Conservation (phyloP, 306 rosid genomes). For the Lablab purpureus region DNA sequence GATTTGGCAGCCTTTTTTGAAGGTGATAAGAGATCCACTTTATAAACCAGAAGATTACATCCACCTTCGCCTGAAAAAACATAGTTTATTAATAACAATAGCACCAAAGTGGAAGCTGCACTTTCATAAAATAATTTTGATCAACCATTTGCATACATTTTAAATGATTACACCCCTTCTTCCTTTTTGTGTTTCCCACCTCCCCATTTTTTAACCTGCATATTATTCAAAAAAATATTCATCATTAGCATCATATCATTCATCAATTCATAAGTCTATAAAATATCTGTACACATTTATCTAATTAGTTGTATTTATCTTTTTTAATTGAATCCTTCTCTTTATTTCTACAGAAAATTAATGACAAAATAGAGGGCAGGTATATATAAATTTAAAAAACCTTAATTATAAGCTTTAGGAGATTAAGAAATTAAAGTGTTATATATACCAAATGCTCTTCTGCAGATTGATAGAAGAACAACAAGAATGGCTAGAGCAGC, state of each 20-base stretch:
- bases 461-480: slow-evolving; percentile 77
- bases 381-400: no score
- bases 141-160: slow-evolving; percentile 37
- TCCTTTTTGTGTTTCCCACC: slow-evolving; percentile 7
- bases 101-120: slow-evolving; percentile 35
- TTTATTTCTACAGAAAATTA: no score
- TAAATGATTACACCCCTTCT: slow-evolving; percentile 36
- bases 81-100: slow-evolving; percentile 32
- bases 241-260: not conserved
- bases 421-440: slow-evolving; percentile 1
- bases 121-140: slow-evolving; percentile 34
- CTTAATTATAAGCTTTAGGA: not conserved
- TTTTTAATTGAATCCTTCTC: no score
- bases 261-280: not conserved
- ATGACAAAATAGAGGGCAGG: no score
- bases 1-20: slow-evolving; percentile 47
- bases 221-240: not conserved
- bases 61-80: slow-evolving; percentile 37
- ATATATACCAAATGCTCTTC: slow-evolving; percentile 59
- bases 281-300: not conserved
- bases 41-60: slow-evolving; percentile 39
- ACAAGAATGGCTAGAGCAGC: slow-evolving; percentile 68
- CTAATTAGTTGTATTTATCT: no score
- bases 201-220: slow-evolving; percentile 54
- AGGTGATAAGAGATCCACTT: slow-evolving; percentile 46